Evolutionary conservation across 208 protist species (phyloP).

Genomic region (Wallacemonas sp.): DNA sequence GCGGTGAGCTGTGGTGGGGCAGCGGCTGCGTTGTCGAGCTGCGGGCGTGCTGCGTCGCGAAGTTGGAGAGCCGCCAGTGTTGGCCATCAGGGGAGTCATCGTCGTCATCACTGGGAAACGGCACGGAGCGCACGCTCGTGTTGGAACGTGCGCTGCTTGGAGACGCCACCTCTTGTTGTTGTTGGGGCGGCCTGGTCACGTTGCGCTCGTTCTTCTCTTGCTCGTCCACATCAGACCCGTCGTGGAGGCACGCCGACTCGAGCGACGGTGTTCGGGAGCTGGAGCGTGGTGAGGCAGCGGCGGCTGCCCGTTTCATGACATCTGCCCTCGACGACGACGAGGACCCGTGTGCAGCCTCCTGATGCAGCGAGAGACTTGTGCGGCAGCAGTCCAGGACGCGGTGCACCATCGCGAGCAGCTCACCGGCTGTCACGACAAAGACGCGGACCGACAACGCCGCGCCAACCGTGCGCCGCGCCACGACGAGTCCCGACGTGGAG

Average conservation of each 20-base stretch:
- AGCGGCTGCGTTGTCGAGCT: neutral
- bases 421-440: neutral
- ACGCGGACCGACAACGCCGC: neutral
- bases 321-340: too few species aligned
- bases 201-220: neutral
- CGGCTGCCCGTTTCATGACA: too few species aligned
- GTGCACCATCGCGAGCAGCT: neutral
- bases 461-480: neutral
- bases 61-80: neutral
- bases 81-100: neutral
- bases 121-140: too few species aligned
- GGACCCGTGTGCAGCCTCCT: too few species aligned
- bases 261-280: too few species aligned
- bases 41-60: constrained; percentile 1
- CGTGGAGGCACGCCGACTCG: too few species aligned
- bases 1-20: neutral
- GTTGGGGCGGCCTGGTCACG: neutral
- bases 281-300: too few species aligned
- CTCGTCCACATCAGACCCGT: too few species aligned
- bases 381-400: neutral
- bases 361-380: neutral
- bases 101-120: neutral
- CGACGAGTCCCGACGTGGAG: neutral
- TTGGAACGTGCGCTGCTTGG: too few species aligned
- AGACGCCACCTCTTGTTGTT: too few species aligned